Evolutionary conservation across 108 stramenopile species (phyloP), one percentile per base, ranked within the genome.

Genomic region (Nitzschia putrida): DNA sequence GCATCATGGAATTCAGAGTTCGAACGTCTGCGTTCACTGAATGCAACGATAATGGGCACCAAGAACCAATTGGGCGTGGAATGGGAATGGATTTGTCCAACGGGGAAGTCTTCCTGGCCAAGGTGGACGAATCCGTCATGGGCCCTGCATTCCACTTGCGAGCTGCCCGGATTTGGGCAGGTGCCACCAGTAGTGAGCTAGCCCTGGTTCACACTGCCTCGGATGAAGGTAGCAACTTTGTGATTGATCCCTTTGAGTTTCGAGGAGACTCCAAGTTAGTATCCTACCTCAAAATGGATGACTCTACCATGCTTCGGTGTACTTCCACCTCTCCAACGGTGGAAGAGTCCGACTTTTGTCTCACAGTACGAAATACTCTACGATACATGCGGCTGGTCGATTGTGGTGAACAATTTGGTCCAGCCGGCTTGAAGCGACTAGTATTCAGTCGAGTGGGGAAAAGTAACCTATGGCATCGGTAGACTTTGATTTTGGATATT

Each of bases 261-360:
- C 45, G 41, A 40, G 49, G 83, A 34, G 68, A 81, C 66, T n/a
- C 57, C 25, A 50, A 64, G 42, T 61, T 84, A n/a, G 58, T 78
- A 39, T 24, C 16, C 26, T 64, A 88, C 53, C 57, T 88, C 66
- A 10, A 51, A 41, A 55, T 86, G 44, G 73, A 80, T 23, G 87
- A 92, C 74, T 61, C 64, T 2, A 18, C 59, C 10, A 25, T 92
- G 57, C 50, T 89, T n/a, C 64, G 71, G 24, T 56, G 73, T 39
- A 88, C 87, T 0, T 87, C 85, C 4, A 89, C 91, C 0, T 86
- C 85, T 13, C 91, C 91, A 7, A 54, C 81, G 18, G 83, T 83
- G 18, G 91, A 92, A 76, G 82, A 86, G 60, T 53, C 61, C 10
- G 82, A 86, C 61, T 92, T 90, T 78, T 86, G 80, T 42, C 24